Evolutionary conservation across 2,329 filamentous ascomycete genomes (phyloP).

Genomic region (Colletotrichum falcatum): DNA sequence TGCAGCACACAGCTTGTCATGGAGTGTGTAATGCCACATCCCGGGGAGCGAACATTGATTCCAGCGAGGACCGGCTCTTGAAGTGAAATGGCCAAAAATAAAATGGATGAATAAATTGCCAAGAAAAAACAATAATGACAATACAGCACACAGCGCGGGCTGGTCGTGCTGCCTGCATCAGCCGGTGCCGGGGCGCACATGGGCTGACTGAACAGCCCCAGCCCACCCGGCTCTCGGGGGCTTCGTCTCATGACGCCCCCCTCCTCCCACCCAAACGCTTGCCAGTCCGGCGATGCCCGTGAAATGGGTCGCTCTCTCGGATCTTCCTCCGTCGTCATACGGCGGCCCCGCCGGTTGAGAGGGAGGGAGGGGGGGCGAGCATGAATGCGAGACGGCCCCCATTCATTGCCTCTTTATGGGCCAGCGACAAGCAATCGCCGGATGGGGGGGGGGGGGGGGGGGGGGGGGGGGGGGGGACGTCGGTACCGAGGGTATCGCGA

Average conservation of each 20-base stretch:
- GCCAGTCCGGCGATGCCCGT: constrained; percentile 27
- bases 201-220: not conserved
- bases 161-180: constrained; percentile 4
- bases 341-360: constrained; percentile 6
- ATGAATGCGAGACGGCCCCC: not conserved
- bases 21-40: not conserved
- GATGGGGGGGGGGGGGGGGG: no score
- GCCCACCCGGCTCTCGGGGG: not conserved
- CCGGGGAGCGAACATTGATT: not conserved
- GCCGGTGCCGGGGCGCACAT: constrained; percentile 6
- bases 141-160: constrained; percentile 34
- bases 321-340: constrained; percentile 8
- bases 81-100: constrained; percentile 4
- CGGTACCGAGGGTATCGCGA: not conserved
- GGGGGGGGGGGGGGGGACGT: no score
- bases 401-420: no score
- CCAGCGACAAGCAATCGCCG: not conserved
- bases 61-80: not conserved
- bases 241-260: constrained; percentile 19
- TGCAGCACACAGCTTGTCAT: not conserved
- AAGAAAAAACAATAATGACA: no score
- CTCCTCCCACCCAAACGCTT: constrained; percentile 17
- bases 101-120: not conserved
- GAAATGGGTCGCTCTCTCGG: constrained; percentile 1
- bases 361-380: constrained; percentile 3